Conservation (phyloP, 192 early-diverging fungal species). For the Paraglomus brasilianum region DNA sequence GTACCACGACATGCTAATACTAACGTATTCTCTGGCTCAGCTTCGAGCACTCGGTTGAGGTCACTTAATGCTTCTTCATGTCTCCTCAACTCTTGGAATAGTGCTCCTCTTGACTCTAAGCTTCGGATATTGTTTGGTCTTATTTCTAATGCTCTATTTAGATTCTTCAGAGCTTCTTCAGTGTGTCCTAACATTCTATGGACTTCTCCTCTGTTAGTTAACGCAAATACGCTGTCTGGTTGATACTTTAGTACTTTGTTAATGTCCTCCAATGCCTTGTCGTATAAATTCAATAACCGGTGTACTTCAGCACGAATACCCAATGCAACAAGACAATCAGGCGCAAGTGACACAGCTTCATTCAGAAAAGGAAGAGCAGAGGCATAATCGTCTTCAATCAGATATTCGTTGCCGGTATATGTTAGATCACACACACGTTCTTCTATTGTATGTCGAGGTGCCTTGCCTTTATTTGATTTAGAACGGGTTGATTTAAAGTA, state of each 20-base stretch:
- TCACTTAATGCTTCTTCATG: constrained; percentile 3
- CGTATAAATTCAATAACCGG: background rate
- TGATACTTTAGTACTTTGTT: background rate
- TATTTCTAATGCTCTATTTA: constrained; percentile 4
- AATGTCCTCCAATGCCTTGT: background rate
- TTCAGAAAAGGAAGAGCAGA: no score
- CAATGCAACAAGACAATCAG: no score
- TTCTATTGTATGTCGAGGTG: no score
- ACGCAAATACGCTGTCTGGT: constrained; percentile 4
- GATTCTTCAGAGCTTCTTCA: constrained; percentile 1
- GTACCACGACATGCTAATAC: background rate
- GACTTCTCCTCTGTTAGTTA: constrained; percentile 1
- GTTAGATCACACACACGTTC: no score
- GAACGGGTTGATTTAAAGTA: no score
- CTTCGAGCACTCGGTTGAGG: background rate
- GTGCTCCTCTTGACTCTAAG: background rate
- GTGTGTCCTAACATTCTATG: background rate
- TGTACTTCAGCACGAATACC: background rate
- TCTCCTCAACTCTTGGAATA: background rate
- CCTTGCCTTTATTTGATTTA: no score
- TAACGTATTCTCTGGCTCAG: background rate
- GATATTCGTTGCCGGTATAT: no score
- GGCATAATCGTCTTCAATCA: no score
- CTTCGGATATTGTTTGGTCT: constrained; percentile 1
- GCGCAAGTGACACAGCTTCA: no score